Conservation (phyloP, 495 filamentous ascomycete species). For the Immersiella caudata region DNA sequence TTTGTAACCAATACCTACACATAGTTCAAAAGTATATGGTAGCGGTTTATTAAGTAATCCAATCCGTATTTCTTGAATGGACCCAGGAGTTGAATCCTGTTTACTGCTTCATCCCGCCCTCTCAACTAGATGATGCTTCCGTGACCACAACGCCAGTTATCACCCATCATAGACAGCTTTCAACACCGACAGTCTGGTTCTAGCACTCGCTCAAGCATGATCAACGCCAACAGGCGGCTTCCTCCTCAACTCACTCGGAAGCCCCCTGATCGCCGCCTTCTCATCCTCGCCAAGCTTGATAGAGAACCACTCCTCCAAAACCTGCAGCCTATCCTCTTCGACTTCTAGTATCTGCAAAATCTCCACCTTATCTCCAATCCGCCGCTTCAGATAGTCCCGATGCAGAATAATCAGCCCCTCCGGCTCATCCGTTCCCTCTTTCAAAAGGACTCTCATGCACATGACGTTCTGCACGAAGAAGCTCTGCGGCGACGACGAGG, state of each 20-base stretch:
- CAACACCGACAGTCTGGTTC: too few relatives aligned
- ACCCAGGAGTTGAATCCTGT: too few relatives aligned
- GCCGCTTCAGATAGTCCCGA: constrained; percentile 61
- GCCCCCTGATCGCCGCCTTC: constrained; percentile 55
- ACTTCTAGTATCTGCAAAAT: constrained; percentile 50
- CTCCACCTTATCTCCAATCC: constrained; percentile 51
- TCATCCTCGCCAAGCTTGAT: constrained; percentile 56
- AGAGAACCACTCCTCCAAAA: constrained; percentile 58
- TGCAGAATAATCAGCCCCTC: constrained; percentile 54
- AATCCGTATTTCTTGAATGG: too few relatives aligned
- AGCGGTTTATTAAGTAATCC: too few relatives aligned
- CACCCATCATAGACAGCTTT: too few relatives aligned
- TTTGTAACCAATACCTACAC: too few relatives aligned
- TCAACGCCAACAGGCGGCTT: background rate
- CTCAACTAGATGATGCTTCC: too few relatives aligned
- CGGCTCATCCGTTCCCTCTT: constrained; percentile 31
- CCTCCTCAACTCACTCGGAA: constrained; percentile 48
- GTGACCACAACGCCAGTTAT: too few relatives aligned
- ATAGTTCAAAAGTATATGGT: too few relatives aligned
- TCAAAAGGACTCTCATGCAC: constrained; percentile 44
- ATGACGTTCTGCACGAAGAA: constrained; percentile 49
- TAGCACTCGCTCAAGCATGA: background rate
- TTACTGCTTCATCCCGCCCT: too few relatives aligned
- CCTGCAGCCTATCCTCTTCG: constrained; percentile 56
- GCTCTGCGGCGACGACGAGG: constrained; percentile 41